Percentiles rank a stretch among this genome's conserved stretches.
Conservation (phyloP, 371 early-diverging fungal species). For the Apophysomyces sp. region DNA sequence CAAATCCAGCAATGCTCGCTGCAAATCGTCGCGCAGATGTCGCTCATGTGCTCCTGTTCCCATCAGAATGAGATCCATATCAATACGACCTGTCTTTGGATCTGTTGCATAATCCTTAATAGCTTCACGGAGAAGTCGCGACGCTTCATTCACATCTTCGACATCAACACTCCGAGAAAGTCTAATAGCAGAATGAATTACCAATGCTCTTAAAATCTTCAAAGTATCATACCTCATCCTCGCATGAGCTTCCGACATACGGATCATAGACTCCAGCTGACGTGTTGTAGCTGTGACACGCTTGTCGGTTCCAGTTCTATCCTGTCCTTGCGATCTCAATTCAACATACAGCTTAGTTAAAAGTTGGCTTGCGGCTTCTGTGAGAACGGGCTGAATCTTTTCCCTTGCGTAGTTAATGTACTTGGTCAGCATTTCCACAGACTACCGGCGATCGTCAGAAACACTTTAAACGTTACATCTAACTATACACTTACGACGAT, state of each 20-base stretch:
- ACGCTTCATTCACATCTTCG: constrained; percentile 85
- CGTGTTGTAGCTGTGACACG: constrained; percentile 97
- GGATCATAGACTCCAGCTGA: constrained; percentile 99
- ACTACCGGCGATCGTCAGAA: constrained; percentile 40
- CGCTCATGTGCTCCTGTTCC: constrained; percentile 72
- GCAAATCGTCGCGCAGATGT: constrained; percentile 48
- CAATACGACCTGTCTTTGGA: constrained; percentile 97
- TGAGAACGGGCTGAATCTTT: constrained; percentile 79
- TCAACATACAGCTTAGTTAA: constrained; percentile 88
- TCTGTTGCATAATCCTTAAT: constrained; percentile 97
- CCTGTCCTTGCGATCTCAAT: constrained; percentile 82
- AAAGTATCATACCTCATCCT: constrained; percentile 70
- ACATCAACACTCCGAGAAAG: constrained; percentile 71
- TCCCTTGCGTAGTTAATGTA: constrained; percentile 93
- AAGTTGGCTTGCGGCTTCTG: constrained; percentile 76
- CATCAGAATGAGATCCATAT: constrained; percentile 95
- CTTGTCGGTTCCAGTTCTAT: constrained; percentile 57
- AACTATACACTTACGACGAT: constrained; percentile 49
- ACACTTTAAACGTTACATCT: not conserved
- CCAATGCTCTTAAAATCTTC: not conserved
- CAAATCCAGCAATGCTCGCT: constrained; percentile 42
- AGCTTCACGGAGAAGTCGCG: constrained; percentile 87
- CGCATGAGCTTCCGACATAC: constrained; percentile 99
- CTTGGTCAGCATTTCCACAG: constrained; percentile 79
- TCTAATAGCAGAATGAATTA: constrained; percentile 21